Evolutionary conservation across 176 grass and related monocot species (phyloP).

Genomic region (Thalia dealbata): DNA sequence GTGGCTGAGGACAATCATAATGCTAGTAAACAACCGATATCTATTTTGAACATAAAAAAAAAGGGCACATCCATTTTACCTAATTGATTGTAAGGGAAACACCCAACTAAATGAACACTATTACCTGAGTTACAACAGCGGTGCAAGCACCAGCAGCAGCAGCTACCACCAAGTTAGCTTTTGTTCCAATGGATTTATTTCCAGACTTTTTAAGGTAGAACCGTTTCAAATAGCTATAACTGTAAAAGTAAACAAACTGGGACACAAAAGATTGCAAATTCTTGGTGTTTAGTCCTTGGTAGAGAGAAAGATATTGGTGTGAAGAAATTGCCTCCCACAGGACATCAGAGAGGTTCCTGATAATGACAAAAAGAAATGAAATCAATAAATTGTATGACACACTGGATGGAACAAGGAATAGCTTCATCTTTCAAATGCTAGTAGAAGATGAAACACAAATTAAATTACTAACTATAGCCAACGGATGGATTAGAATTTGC

Average conservation of each 20-base stretch:
- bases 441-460: no score
- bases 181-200: slow-evolving; percentile 69
- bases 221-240: slow-evolving; percentile 91
- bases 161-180: slow-evolving; percentile 73
- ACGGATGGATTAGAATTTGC: no score
- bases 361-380: slow-evolving; percentile 11
- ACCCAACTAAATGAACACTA: background rate
- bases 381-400: background rate
- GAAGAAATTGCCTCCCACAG: slow-evolving; percentile 81
- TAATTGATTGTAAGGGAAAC: background rate
- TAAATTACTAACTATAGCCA: no score
- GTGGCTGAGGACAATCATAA: slow-evolving; percentile 33
- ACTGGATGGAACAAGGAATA: background rate
- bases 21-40: no score
- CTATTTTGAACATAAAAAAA: no score
- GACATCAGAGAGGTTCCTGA: slow-evolving; percentile 84
- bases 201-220: slow-evolving; percentile 75
- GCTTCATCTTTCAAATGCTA: background rate
- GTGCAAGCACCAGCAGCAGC: slow-evolving; percentile 87
- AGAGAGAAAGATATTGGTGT: slow-evolving; percentile 63
- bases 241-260: slow-evolving; percentile 88
- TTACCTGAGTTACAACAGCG: slow-evolving; percentile 60
- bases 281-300: slow-evolving; percentile 84
- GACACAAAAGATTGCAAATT: slow-evolving; percentile 92
- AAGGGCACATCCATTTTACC: background rate